Evolutionary conservation across 2,329 filamentous ascomycete species (phyloP), one percentile per base, ranked within the genome.

Genomic region (Hortaea werneckii): DNA sequence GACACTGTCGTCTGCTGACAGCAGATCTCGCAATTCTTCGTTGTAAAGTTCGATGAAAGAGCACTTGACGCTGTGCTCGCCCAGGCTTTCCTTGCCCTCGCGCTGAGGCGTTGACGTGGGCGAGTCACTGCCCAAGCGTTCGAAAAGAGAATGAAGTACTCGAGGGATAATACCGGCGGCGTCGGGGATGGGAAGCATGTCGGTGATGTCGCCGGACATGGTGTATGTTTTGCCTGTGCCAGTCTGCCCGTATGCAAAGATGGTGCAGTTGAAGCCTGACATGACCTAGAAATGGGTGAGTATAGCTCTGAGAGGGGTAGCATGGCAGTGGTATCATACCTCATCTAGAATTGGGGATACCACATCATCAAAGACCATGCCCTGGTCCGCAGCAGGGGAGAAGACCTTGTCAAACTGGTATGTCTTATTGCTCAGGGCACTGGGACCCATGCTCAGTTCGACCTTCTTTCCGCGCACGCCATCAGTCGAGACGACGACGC

Each of bases 21-120:
- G 79, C 30, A 98, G 68, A 63, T 98, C 92, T 37, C 90, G 84
- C 28, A 98, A 75, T 59, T 98, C 92, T 66, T 98, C 92, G 63
- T 98, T 98, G 71, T 98, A 98, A 0, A 98, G 73, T 64, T 98
- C 92, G 58, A 98, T 96, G 61, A 96, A 98, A 0, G 94, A 98
- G 69, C 89, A 95, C 62, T 95, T 95, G 57, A 98, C 89, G 26
- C 83, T 87, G 63, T 82, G 87, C 60, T 98, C 92, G 1, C 76
- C 78, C 20, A 84, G 83, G n/a, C 71, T 69, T 7, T 46, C 45
- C 27, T 59, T 58, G 38, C 87, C 84, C 20, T 77, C 68, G n/a
- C 9, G 32, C n/a, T 9, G n/a, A 35, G 32, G 32, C n/a, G 8
- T 9, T 20, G 20, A 20, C 3, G n/a, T n/a, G 2, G 32, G 32